phyloP scores from a whole-genome alignment of 2,329 filamentous ascomycete species.

The Botrytis byssoidea region DNA sequence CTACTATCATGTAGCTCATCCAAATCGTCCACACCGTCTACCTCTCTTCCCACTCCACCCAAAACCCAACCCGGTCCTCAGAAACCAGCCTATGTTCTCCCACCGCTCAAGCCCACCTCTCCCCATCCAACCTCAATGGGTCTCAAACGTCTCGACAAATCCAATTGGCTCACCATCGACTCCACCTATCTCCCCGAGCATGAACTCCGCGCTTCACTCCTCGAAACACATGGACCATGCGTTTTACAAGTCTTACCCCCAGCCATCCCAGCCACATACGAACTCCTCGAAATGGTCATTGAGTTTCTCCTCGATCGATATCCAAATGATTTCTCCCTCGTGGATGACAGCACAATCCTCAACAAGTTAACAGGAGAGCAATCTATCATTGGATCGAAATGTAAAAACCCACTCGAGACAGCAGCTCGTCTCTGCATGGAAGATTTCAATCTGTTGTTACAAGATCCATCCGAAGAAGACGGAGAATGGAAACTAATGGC shows the following conservation, averaged over 20 bases:
- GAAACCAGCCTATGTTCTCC: conserved; percentile 7
- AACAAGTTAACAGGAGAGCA: conserved; percentile 44
- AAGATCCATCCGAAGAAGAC: conserved; percentile 41
- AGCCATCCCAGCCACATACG: conserved; percentile 46
- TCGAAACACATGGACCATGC: conserved; percentile 41
- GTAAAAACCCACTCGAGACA: conserved; percentile 48
- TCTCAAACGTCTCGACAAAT: conserved; percentile 45
- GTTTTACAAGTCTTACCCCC: conserved; percentile 48
- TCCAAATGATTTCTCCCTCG: conserved; percentile 44
- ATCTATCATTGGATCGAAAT: conserved; percentile 42
- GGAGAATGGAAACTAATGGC: conserved; percentile 49
- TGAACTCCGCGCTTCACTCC: conserved; percentile 43
- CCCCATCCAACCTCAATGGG: conserved; percentile 46
- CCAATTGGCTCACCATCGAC: conserved; percentile 51
- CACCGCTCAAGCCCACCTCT: conserved; percentile 10
- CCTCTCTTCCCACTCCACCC: not conserved
- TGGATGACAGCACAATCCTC: conserved; percentile 40
- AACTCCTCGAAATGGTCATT: conserved; percentile 47
- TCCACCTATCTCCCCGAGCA: conserved; percentile 47
- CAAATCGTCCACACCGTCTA: not conserved
- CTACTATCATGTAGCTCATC: not conserved
- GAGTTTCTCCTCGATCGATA: conserved; percentile 46
- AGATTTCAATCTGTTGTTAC: conserved; percentile 50
- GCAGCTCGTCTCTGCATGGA: conserved; percentile 51
- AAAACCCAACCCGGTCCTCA: not conserved